Conservation (phyloP, 1,284 basidiomycete genomes). For the Leccinum fallax region DNA sequence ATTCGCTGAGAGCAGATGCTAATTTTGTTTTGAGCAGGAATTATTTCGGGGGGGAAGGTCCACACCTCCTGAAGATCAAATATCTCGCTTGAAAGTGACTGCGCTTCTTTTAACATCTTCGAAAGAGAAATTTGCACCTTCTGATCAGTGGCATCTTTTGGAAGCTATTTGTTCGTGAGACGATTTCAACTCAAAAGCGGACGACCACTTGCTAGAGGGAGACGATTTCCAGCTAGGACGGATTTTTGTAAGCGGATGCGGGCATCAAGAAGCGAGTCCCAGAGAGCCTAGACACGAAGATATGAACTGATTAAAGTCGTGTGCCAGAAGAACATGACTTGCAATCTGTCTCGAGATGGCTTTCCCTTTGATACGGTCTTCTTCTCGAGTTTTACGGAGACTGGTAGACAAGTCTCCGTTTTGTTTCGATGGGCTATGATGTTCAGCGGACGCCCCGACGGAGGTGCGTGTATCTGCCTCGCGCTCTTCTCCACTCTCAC, state of each 20-base stretch:
- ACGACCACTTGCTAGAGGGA: constrained; percentile 51
- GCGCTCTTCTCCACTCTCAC: constrained; percentile 1
- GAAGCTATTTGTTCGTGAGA: constrained; percentile 29
- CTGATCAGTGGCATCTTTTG: constrained; percentile 24
- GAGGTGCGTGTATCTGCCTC: constrained; percentile 3
- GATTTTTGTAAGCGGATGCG: constrained; percentile 90
- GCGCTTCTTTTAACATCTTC: constrained; percentile 60
- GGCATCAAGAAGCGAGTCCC: constrained; percentile 84
- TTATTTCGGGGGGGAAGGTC: constrained; percentile 10
- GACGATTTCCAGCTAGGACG: constrained; percentile 59
- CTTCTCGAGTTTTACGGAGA: constrained; percentile 60
- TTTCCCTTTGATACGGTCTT: constrained; percentile 75
- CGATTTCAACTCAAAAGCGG: constrained; percentile 16
- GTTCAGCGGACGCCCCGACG: constrained; percentile 3
- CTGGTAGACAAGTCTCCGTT: constrained; percentile 54
- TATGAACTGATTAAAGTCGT: constrained; percentile 10
- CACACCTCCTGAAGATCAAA: constrained; percentile 67
- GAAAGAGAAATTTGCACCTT: constrained; percentile 44
- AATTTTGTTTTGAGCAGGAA: constrained; percentile 19
- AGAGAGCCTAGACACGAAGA: constrained; percentile 59
- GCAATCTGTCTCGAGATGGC: constrained; percentile 85
- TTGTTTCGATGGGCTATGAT: constrained; percentile 23
- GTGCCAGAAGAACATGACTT: constrained; percentile 33
- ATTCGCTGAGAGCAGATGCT: constrained; percentile 51
- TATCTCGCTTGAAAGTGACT: constrained; percentile 64